phyloP scores from a whole-genome alignment of 176 grass and related monocot species.

The Secale cereale region DNA sequence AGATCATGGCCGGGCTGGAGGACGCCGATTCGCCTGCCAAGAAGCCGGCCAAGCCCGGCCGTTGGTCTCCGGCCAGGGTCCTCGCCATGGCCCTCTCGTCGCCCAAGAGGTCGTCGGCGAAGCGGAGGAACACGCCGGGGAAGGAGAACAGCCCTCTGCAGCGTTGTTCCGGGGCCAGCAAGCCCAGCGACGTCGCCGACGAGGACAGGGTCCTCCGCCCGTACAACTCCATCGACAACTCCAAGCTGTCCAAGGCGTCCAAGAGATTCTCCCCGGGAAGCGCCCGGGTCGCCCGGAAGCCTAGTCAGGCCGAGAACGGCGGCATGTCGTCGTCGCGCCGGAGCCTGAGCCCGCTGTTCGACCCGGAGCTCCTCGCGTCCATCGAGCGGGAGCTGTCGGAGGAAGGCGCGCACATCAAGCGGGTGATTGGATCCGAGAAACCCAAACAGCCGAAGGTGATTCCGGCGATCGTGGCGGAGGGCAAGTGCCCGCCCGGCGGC shows the following conservation, averaged over 20 bases:
- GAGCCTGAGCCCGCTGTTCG: constrained; percentile 88
- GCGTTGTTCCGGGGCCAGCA: constrained; percentile 36
- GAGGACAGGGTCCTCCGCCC: constrained; percentile 47
- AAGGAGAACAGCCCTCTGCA: constrained; percentile 90
- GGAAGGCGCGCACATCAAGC: constrained; percentile 83
- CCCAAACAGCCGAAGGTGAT: constrained; percentile 45
- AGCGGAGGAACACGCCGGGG: constrained; percentile 40
- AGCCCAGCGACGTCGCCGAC: constrained; percentile 34
- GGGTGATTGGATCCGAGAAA: constrained; percentile 43
- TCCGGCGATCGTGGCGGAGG: constrained; percentile 50
- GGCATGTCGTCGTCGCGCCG: constrained; percentile 66
- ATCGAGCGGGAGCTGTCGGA: constrained; percentile 78
- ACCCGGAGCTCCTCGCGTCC: constrained; percentile 81
- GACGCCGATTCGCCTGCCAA: constrained; percentile 64
- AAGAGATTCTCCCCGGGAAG: constrained; percentile 60
- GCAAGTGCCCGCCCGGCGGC: constrained; percentile 67
- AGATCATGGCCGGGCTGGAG: constrained; percentile 90
- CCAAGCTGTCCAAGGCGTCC: constrained; percentile 51
- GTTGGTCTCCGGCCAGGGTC: constrained; percentile 66
- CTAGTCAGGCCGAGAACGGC: constrained; percentile 8
- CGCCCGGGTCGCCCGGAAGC: constrained; percentile 47
- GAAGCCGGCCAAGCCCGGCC: constrained; percentile 47
- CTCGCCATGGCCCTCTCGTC: constrained; percentile 42
- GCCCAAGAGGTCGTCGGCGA: constrained; percentile 45
- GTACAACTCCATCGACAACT: constrained; percentile 82